Conservation (phyloP, 1,284 basidiomycete species). For the Albatrellus sp. region DNA sequence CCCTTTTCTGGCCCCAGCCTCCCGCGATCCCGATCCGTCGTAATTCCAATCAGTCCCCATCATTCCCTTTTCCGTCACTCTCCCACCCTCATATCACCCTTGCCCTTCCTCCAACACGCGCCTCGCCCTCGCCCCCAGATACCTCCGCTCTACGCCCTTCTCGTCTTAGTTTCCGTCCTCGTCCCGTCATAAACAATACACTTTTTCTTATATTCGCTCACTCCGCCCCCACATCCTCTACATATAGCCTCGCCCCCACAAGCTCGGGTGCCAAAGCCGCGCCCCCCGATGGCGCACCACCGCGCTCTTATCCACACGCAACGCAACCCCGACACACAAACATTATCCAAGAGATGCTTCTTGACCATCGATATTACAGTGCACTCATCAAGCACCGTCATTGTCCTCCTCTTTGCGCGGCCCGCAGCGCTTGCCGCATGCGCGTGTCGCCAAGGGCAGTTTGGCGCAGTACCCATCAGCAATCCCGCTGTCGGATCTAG, state of each 20-base stretch:
- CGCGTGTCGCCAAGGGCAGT: not conserved
- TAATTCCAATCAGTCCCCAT: not conserved
- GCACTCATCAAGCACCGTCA: conserved; percentile 3
- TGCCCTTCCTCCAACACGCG: not conserved
- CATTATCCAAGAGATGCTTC: not conserved
- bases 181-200: not conserved
- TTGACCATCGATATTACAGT: conserved; percentile 8
- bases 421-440: not conserved
- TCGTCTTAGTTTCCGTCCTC: not conserved
- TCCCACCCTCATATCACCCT: not conserved
- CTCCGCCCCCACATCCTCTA: not conserved
- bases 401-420: not conserved
- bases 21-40: not conserved
- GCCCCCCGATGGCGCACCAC: conserved; percentile 8
- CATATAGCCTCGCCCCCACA: not conserved
- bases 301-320: conserved; percentile 9
- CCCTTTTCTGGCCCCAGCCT: not conserved
- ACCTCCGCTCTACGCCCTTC: not conserved
- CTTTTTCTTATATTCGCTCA: not conserved
- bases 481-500: too few species aligned
- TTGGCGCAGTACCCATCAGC: not conserved
- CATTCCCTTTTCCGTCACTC: not conserved
- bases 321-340: not conserved
- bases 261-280: not conserved
- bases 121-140: conserved; percentile 1